Evolutionary conservation across 2,329 filamentous ascomycete genomes (phyloP).

Genomic region (Ceratocystis albifundus): DNA sequence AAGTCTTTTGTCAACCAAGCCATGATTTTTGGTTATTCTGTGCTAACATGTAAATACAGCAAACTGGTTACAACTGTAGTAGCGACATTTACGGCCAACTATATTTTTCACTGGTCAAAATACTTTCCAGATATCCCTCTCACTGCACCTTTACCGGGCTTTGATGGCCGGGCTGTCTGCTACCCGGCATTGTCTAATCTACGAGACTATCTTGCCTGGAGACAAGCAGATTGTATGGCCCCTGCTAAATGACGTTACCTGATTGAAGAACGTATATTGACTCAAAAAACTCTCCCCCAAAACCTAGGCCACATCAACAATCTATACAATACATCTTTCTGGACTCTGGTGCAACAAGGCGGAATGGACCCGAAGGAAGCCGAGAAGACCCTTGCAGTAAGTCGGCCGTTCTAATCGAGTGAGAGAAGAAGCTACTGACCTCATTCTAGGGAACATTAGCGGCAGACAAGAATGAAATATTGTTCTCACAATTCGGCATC

Average conservation of each 20-base stretch:
- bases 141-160: slow-evolving; percentile 67
- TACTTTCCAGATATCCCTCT: slow-evolving; percentile 64
- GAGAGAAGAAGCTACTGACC: slow-evolving; percentile 24
- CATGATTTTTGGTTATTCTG: background rate
- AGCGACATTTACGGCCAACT: slow-evolving; percentile 87
- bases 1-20: background rate
- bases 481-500: slow-evolving; percentile 78
- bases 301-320: slow-evolving; percentile 92
- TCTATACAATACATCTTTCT: slow-evolving; percentile 95
- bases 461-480: slow-evolving; percentile 87
- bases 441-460: slow-evolving; percentile 60
- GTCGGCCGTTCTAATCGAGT: slow-evolving; percentile 23
- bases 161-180: slow-evolving; percentile 82
- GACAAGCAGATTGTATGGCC: slow-evolving; percentile 82
- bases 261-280: slow-evolving; percentile 23
- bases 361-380: slow-evolving; percentile 66
- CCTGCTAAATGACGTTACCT: background rate
- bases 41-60: slow-evolving; percentile 35
- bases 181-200: slow-evolving; percentile 77
- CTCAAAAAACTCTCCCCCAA: background rate
- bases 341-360: slow-evolving; percentile 70
- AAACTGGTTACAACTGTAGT: slow-evolving; percentile 87
- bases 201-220: slow-evolving; percentile 92
- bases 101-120: slow-evolving; percentile 66
- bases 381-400: slow-evolving; percentile 64